Base-by-base conservation (phyloP, 2,329 filamentous ascomycete species). In the Pseudogymnoascus sp. region DNA sequence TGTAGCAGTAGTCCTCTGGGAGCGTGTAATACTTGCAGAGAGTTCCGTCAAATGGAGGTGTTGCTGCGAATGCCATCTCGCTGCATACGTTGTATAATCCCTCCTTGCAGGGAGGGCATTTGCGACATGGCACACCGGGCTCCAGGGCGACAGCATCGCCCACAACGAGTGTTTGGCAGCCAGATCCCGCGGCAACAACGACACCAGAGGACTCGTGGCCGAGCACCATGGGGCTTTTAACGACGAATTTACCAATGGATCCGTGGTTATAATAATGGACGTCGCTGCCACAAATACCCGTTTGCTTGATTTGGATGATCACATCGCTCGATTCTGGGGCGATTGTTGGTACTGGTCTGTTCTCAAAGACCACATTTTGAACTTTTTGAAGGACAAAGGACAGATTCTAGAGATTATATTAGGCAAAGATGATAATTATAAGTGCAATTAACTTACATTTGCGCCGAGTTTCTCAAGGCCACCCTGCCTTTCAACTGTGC, bases 181-280 rank as follows among this genome's bases (percentile, higher is more conserved):
- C 76, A 5, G 80, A 75, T 0, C 82, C 82, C 47, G 84, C 74
- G 62, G 79, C 80, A 40, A 81, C 79, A 51, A 84, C 79, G 14
- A 78, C 77, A 2, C 82, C 82, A 0, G 81, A 82, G 59, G 82
- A 83, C 71, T 84, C 82, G 64, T 84, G 82, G 23, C 82, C 82
- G 1, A 87, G 78, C 4, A 83, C 85, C 42, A 88, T 76, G 16
- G 86, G 86, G 66, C 81, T 78, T 66, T 81, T 83, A 51, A 83
- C 84, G 67, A 84, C 83, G 60, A 88, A 80, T 72, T 87, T 84
- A 60, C 86, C 85, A 69, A 88, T 88, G 74, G 84, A 83, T 21
- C 89, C 88, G 75, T 92, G 89, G 76, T 92, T 86, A 69, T 72
- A 75, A 37, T 77, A 78, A 68, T 79, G 74, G 11, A 79, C 75